Conservation (phyloP, 2,329 filamentous ascomycete species). For the Aspergillus sp. region DNA sequence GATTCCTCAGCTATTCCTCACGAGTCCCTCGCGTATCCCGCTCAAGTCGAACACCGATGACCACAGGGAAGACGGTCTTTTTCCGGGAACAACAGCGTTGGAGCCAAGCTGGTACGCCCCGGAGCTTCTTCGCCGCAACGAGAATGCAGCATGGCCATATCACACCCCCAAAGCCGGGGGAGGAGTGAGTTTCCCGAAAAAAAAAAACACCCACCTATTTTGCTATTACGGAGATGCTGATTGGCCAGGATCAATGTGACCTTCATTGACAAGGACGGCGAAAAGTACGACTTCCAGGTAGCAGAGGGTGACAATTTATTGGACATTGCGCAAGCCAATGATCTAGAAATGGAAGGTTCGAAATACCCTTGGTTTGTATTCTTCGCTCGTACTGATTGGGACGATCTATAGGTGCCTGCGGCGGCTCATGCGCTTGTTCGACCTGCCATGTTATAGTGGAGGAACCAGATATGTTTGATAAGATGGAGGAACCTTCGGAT, state of each 20-base stretch:
- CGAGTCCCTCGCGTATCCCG: constrained; percentile 19
- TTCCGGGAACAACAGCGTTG: constrained; percentile 14
- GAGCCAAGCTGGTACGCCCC: constrained; percentile 29
- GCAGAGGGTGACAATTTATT: constrained; percentile 86
- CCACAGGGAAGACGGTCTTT: constrained; percentile 13
- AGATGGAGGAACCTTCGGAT: constrained; percentile 74
- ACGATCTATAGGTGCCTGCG: constrained; percentile 68
- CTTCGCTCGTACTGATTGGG: not conserved
- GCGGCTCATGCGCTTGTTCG: constrained; percentile 88
- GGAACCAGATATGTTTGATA: constrained; percentile 71
- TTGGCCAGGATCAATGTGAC: constrained; percentile 73
- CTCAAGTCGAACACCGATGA: constrained; percentile 13
- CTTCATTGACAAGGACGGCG: constrained; percentile 88
- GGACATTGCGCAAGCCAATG: constrained; percentile 90
- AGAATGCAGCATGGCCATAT: constrained; percentile 72
- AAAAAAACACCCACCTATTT: not conserved
- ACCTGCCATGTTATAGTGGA: constrained; percentile 88
- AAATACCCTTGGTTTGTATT: not conserved
- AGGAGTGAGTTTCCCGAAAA: constrained; percentile 67
- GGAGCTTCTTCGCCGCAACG: constrained; percentile 67
- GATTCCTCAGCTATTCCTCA: constrained; percentile 27
- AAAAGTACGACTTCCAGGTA: constrained; percentile 74
- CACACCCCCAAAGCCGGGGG: constrained; percentile 78
- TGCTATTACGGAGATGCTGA: not conserved
- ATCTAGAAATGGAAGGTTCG: constrained; percentile 91